Percentiles rank a stretch among this genome's conserved stretches.
Evolutionary conservation across 2,329 filamentous ascomycete species (phyloP).

Genomic region (Penicillium brevicompactum): DNA sequence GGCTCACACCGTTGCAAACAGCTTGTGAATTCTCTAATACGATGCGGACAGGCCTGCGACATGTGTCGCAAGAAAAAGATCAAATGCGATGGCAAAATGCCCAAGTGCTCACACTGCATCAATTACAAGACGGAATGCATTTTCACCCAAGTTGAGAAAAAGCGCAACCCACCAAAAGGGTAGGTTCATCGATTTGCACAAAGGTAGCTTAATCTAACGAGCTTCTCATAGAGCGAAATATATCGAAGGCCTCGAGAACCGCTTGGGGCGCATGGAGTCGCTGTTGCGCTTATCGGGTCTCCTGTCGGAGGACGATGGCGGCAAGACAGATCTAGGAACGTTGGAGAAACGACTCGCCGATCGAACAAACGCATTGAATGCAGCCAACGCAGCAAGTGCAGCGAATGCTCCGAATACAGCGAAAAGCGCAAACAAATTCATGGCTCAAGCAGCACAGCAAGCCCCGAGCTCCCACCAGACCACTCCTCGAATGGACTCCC

Average conservation of each 20-base stretch:
- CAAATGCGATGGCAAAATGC: slow-evolving; percentile 96
- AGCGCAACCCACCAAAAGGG: slow-evolving; percentile 95
- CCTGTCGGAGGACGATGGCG: slow-evolving; percentile 80
- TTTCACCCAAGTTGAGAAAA: slow-evolving; percentile 98
- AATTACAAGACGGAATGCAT: slow-evolving; percentile 98
- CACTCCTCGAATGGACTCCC: slow-evolving; percentile 50
- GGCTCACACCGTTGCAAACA: slow-evolving; percentile 29
- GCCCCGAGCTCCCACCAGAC: slow-evolving; percentile 42
- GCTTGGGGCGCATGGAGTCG: slow-evolving; percentile 93
- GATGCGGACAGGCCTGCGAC: slow-evolving; percentile 71
- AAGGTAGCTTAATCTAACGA: slow-evolving; percentile 40
- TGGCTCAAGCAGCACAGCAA: slow-evolving; percentile 33
- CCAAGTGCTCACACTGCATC: slow-evolving; percentile 90
- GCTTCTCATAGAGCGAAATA: slow-evolving; percentile 73
- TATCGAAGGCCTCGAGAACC: slow-evolving; percentile 93
- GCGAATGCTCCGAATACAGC: slow-evolving; percentile 40
- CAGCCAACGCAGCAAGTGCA: slow-evolving; percentile 29
- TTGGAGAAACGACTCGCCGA: slow-evolving; percentile 75
- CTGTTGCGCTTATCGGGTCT: slow-evolving; percentile 83
- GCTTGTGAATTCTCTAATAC: slow-evolving; percentile 11
- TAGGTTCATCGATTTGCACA: slow-evolving; percentile 47
- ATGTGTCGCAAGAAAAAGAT: slow-evolving; percentile 95
- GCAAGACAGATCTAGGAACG: slow-evolving; percentile 82
- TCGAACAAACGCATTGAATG: slow-evolving; percentile 42
- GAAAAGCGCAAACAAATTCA: slow-evolving; percentile 34